Conservation (phyloP, 352 stramenopile species). For the Peronospora farinosa region DNA sequence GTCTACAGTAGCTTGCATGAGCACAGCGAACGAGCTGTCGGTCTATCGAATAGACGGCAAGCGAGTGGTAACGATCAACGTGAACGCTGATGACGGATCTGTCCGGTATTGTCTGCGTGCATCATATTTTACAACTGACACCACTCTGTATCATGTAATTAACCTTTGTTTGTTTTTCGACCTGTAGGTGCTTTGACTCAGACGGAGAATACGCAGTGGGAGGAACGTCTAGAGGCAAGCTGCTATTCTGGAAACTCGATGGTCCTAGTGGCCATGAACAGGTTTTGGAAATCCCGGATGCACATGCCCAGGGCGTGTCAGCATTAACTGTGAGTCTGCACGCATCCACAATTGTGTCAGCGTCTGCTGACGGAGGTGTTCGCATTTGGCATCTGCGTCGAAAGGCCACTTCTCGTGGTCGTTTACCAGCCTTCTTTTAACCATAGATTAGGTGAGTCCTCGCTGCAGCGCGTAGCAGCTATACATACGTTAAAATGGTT, state of each 20-base stretch:
- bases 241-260: constrained; percentile 81
- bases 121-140: neutral
- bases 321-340: constrained; percentile 56
- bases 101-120: constrained; percentile 38
- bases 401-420: constrained; percentile 41
- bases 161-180: neutral
- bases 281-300: constrained; percentile 70
- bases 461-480: neutral
- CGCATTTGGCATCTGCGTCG: constrained; percentile 74
- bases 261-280: constrained; percentile 55
- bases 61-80: constrained; percentile 49
- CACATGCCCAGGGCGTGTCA: constrained; percentile 56
- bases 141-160: neutral
- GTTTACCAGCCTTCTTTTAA: constrained; percentile 59
- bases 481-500: neutral
- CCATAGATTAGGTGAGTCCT: neutral
- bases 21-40: constrained; percentile 59
- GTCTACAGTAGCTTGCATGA: constrained; percentile 56
- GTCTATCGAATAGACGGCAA: constrained; percentile 59
- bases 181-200: constrained; percentile 63
- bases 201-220: constrained; percentile 73
- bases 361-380: constrained; percentile 54
- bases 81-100: constrained; percentile 54
- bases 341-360: constrained; percentile 52
- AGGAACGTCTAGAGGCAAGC: constrained; percentile 63